These are phyloP conservation scores for Persicaria maculosa DNA, from an alignment of 148 eudicot species.

Conservation along the genomic window DNA sequence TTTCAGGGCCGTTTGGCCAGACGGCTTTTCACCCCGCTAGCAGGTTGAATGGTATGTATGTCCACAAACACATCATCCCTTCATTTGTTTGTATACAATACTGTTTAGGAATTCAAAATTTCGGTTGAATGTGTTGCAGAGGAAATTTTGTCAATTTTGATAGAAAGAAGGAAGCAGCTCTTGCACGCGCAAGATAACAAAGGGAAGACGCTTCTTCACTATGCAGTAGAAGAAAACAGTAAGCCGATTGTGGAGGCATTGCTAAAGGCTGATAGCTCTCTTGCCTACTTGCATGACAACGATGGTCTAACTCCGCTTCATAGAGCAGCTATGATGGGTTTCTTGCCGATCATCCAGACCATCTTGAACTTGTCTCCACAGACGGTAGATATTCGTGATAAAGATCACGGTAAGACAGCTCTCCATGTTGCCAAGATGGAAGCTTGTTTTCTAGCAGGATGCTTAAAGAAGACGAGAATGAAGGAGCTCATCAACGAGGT, in stretches of 20 bases:
- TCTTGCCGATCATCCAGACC: neutral
- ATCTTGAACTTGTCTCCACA: neutral
- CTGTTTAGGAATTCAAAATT: neutral
- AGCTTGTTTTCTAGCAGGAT: neutral
- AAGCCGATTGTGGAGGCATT: neutral
- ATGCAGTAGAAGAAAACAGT: neutral
- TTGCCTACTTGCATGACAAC: neutral
- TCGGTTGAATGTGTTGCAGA: neutral
- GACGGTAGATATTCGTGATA: neutral
- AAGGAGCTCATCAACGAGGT: neutral
- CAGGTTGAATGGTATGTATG: neutral
- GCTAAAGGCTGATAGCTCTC: neutral
- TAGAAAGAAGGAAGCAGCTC: neutral
- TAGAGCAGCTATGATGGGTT: neutral
- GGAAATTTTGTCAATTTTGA: neutral
- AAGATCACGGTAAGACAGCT: neutral
- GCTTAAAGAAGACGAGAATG: neutral
- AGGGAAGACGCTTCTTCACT: neutral
- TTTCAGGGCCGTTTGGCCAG: neutral
- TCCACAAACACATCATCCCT: neutral
- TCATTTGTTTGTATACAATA: neutral
- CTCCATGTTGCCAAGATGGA: neutral
- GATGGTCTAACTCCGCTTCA: neutral
- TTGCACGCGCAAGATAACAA: neutral
- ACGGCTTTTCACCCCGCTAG: neutral